Evolutionary conservation across 2,329 filamentous ascomycete genomes (phyloP).

Genomic region (Colletotrichum cereale): DNA sequence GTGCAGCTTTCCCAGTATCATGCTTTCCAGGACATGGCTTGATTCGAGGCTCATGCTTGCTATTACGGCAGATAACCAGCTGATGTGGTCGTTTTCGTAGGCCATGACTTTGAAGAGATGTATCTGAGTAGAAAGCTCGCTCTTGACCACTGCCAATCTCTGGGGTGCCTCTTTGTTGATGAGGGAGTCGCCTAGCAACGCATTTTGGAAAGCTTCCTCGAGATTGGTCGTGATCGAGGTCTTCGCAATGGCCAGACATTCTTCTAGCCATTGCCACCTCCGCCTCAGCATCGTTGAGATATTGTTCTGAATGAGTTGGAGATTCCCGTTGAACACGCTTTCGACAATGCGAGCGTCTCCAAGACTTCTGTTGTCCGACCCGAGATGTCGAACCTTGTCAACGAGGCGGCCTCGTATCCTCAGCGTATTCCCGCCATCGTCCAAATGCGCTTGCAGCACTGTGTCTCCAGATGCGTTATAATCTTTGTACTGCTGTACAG

Average conservation of each 20-base stretch:
- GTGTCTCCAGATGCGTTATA: conserved; percentile 17
- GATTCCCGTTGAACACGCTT: background rate
- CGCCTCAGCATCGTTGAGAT: conserved; percentile 2
- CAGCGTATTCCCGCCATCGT: background rate
- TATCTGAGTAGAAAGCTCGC: background rate
- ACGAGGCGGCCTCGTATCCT: conserved; percentile 9
- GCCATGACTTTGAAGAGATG: too few relatives aligned
- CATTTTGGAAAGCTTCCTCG: conserved; percentile 16
- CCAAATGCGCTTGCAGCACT: background rate
- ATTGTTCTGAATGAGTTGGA: background rate
- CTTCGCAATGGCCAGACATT: conserved; percentile 12
- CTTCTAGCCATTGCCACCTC: conserved; percentile 13
- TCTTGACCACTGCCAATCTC: conserved; percentile 2
- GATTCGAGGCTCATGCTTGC: too few relatives aligned
- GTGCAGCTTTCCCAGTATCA: conserved; percentile 13
- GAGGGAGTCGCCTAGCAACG: conserved; percentile 6
- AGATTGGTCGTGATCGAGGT: background rate
- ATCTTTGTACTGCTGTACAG: conserved; percentile 7
- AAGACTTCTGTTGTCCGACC: conserved; percentile 17
- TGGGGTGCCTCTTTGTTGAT: conserved; percentile 10
- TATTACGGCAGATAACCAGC: too few relatives aligned
- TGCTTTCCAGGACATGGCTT: conserved; percentile 6
- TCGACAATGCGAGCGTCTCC: conserved; percentile 10
- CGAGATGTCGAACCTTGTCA: conserved; percentile 7
- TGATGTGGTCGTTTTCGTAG: too few relatives aligned